Base-by-base conservation (phyloP, 305 asterid species). In the Euphrasia arctica region DNA sequence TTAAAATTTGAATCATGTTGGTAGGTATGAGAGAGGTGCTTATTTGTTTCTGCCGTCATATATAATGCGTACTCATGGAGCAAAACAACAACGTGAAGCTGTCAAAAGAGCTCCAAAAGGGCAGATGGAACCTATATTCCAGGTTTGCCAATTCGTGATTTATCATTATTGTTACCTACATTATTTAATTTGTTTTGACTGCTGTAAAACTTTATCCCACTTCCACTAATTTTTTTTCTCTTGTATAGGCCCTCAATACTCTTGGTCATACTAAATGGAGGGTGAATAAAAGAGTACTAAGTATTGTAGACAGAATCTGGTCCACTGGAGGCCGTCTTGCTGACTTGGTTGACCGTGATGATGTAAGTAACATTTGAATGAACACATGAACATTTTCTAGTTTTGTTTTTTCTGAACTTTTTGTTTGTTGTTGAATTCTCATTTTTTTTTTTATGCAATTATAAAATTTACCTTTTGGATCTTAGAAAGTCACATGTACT, bases 221-320 rank as follows among this genome's bases (percentile, higher is more conserved):
- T 15, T 6, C 58, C 64, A 60, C 71, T 49, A 45, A 71, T 13
- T 57, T 62, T 10, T 11, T 39, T 48, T 62, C 47, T 72, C 64
- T 70, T 63, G 22, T 75, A 18, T 78, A 90, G 99, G 97, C 97
- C 62, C 96, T 93, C 66, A 71, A 90, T 75, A 85, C 94, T 14
- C 97, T 93, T 56, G 97, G 99, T 56, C 80, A 70, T 77, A 90
- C 97, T 54, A 93, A 86, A 73, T 93, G 99, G 99, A 88, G 87
- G 89, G 82, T 90, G 67, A 93, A 90, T 77, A 93, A 82, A 78
- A 90, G 85, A 81, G 75, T 90, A 56, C 82, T 93, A 60, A 74
- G 86, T 74, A 73, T 88, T 32, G 70, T 93, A 49, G 97, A 90
- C 73, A 82, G 99, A 78, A 82, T 93, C 64, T 93, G 99, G 99